A percentile compares a stretch with the other conserved stretches of the same genome.
Evolutionary conservation across 2,329 filamentous ascomycete genomes (phyloP).

Genomic region (Colletotrichum scovillei): DNA sequence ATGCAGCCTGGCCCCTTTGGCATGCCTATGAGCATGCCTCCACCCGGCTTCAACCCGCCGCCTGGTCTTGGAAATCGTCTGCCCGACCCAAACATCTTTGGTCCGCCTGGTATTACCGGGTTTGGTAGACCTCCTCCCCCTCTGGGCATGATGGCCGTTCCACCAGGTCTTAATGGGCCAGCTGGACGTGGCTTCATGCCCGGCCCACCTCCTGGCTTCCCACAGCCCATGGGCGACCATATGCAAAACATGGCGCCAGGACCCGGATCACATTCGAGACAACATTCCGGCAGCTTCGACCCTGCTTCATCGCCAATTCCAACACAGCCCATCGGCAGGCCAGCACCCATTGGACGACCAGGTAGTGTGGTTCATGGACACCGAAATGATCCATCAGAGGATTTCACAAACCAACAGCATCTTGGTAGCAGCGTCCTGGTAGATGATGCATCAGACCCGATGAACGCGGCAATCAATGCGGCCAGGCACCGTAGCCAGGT

Average conservation of each 20-base stretch:
- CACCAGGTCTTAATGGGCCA: conserved; percentile 62
- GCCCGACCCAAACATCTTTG: conserved; percentile 58
- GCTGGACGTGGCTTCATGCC: conserved; percentile 53
- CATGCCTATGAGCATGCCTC: conserved; percentile 67
- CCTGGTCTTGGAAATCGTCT: conserved; percentile 56
- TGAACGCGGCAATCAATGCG: conserved; percentile 42
- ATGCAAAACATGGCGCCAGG: conserved; percentile 53
- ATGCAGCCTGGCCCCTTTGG: conserved; percentile 62
- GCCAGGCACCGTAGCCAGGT: conserved; percentile 59
- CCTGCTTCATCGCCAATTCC: conserved; percentile 56
- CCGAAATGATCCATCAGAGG: conserved; percentile 67
- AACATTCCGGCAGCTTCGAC: conserved; percentile 79
- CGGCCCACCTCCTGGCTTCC: conserved; percentile 66
- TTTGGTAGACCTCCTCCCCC: conserved; percentile 54
- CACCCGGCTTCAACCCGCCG: conserved; percentile 55
- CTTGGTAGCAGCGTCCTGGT: conserved; percentile 92
- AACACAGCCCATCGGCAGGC: conserved; percentile 81
- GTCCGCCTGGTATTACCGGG: conserved; percentile 47
- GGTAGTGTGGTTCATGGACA: conserved; percentile 74
- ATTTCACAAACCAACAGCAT: conserved; percentile 82
- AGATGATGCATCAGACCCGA: conserved; percentile 74
- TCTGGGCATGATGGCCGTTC: conserved; percentile 57
- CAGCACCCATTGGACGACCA: conserved; percentile 88
- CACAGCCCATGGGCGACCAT: conserved; percentile 54
- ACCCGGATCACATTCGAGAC: conserved; percentile 75